Percentiles rank a stretch among this genome's conserved stretches.
These are phyloP conservation scores for Ophiocordyceps unilateralis DNA, from an alignment of 2,329 filamentous ascomycete genomes.

Conservation along the genomic window DNA sequence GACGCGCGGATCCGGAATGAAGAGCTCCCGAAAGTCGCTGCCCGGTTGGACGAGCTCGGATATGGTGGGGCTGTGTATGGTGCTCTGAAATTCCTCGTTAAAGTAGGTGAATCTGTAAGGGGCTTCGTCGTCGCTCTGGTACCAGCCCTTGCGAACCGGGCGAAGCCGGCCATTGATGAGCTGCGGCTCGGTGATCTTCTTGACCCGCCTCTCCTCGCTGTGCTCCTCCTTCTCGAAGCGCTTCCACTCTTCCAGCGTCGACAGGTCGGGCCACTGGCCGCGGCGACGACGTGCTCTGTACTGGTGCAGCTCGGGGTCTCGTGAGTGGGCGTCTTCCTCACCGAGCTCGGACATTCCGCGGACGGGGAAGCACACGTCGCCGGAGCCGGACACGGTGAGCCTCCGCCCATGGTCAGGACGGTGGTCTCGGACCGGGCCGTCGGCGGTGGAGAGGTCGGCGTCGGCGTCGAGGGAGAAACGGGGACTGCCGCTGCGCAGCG, in stretches of 20 bases:
- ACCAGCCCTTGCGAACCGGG: slow-evolving; percentile 67
- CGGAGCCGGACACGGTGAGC: slow-evolving; percentile 49
- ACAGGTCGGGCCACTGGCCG: slow-evolving; percentile 71
- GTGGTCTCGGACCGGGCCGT: slow-evolving; percentile 9
- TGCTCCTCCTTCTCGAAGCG: slow-evolving; percentile 70
- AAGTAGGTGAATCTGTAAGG: slow-evolving; percentile 97
- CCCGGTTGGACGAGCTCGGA: slow-evolving; percentile 82
- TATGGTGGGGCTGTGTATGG: slow-evolving; percentile 89
- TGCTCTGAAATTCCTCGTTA: slow-evolving; percentile 91
- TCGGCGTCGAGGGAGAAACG: slow-evolving; percentile 13
- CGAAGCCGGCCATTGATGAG: slow-evolving; percentile 79
- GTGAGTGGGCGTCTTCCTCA: slow-evolving; percentile 49
- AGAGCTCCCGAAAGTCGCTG: slow-evolving; percentile 69
- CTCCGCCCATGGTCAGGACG: slow-evolving; percentile 20
- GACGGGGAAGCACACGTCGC: slow-evolving; percentile 85
- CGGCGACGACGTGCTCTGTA: slow-evolving; percentile 37
- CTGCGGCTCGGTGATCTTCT: slow-evolving; percentile 86
- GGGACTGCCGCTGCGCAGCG: slow-evolving; percentile 15
- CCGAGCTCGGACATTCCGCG: slow-evolving; percentile 56
- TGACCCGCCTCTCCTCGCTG: slow-evolving; percentile 65
- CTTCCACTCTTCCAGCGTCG: slow-evolving; percentile 76
- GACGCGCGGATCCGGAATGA: slow-evolving; percentile 69
- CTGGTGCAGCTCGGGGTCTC: slow-evolving; percentile 20
- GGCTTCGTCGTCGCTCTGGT: slow-evolving; percentile 70
- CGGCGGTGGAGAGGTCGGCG: slow-evolving; percentile 14